Evolutionary conservation across 352 stramenopile genomes (phyloP), one percentile per base, ranked within the genome.

Genomic region (Phytophthora pluvialis): DNA sequence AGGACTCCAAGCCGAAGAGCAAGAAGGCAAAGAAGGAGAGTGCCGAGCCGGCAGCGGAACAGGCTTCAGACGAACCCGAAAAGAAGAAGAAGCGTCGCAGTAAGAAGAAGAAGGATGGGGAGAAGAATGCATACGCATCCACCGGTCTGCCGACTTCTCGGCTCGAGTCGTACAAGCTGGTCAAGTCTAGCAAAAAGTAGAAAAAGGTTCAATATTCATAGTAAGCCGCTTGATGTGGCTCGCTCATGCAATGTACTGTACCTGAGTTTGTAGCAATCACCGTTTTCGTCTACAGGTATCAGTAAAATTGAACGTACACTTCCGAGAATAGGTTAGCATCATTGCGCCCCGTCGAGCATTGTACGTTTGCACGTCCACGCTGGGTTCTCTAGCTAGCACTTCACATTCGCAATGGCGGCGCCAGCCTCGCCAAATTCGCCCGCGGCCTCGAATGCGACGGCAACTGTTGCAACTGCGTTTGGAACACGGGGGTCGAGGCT

Each of bases 151-250:
- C 86, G 4, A 80, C 83, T 26, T 94, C 86, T 68, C 86, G 86
- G 39, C 75, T 94, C 45, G 83, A 94, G 61, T 94, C 86, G 63
- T 94, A 94, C 78, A 91, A 91, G 64, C 60, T 91, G 42, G 49
- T 83, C 38, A 94, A 92, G 52, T n/a, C 71, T 26, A 62, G 54
- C 35, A 90, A 87, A 73, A 87, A 82, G 59, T 86, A 86, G 67
- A 60, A 21, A 54, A 58, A 49, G 13, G 15, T 39, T 50, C 15
- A 38, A 5, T 43, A 3, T 40, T 40, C 21, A 35, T 38, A 55
- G 15, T 40, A 16, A 44, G 31, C 18, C 25, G 28, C 43, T 36
- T 48, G 8, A 39, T 32, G 28, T 65, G 16, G n/a, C 12, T 50
- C 12, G 16, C 38, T 39, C n/a, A 43, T 52, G 7, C 45, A 35